phyloP scores from a whole-genome alignment of 1,139 yeast species.

The Schwanniomyces etchellsii region DNA sequence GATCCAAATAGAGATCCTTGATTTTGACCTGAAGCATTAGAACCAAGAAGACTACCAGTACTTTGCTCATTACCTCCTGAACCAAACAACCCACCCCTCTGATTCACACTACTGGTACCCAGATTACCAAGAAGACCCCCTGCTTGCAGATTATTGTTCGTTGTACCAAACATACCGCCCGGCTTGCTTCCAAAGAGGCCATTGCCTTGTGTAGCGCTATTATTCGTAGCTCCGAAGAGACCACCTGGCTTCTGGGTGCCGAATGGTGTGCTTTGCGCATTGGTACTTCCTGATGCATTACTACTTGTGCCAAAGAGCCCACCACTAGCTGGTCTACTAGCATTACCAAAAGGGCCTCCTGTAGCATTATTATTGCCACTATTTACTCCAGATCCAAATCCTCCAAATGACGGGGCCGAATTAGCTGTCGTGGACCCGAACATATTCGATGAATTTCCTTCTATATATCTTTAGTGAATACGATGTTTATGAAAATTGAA shows the following conservation, averaged over 20 bases:
- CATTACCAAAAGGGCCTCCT: slow-evolving; percentile 9
- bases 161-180: slow-evolving; percentile 5
- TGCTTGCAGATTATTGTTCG: slow-evolving; percentile 8
- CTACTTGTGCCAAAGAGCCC: slow-evolving; percentile 10
- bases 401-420: slow-evolving; percentile 12
- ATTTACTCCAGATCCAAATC: slow-evolving; percentile 14
- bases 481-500: too few relatives aligned
- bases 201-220: slow-evolving; percentile 6
- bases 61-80: not conserved
- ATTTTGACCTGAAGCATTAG: slow-evolving; percentile 2
- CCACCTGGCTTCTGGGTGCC: slow-evolving; percentile 3
- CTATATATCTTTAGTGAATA: too few relatives aligned
- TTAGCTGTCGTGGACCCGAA: slow-evolving; percentile 13
- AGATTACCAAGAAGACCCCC: slow-evolving; percentile 31
- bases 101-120: slow-evolving; percentile 1
- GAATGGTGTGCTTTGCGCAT: slow-evolving; percentile 9
- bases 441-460: slow-evolving; percentile 10
- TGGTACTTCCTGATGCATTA: slow-evolving; percentile 4
- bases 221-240: slow-evolving; percentile 3
- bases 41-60: not conserved
- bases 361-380: slow-evolving; percentile 4
- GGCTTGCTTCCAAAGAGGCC: slow-evolving; percentile 33
- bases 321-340: slow-evolving; percentile 10
- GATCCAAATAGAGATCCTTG: slow-evolving; percentile 16
- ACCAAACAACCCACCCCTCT: not conserved